Conservation (phyloP, 805 yeast genomes). For the Candida hispaniensis region DNA sequence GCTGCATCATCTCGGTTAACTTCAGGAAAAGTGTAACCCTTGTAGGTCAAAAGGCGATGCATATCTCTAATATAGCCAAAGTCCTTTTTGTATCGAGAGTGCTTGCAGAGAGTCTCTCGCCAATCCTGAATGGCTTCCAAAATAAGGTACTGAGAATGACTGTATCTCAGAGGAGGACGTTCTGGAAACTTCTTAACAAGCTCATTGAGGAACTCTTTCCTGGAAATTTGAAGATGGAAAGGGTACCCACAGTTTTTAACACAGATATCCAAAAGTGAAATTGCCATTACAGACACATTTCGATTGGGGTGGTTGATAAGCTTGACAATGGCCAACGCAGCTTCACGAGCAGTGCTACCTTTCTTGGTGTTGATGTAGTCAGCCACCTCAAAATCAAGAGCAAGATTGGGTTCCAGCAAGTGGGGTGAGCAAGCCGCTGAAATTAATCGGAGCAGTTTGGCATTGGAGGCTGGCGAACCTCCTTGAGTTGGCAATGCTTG, state of each 20-base stretch:
- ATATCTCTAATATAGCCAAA: slow-evolving; percentile 86
- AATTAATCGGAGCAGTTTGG: slow-evolving; percentile 14
- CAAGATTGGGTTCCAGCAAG: slow-evolving; percentile 74
- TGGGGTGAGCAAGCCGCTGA: slow-evolving; percentile 74
- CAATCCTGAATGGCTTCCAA: slow-evolving; percentile 92
- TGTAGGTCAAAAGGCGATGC: slow-evolving; percentile 81
- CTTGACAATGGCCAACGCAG: slow-evolving; percentile 75
- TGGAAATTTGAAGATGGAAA: slow-evolving; percentile 83
- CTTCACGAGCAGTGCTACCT: slow-evolving; percentile 84
- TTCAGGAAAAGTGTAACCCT: slow-evolving; percentile 91
- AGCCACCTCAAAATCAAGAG: slow-evolving; percentile 82
- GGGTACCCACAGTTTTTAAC: slow-evolving; percentile 99
- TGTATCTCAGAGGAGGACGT: slow-evolving; percentile 77
- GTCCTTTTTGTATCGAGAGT: slow-evolving; percentile 83
- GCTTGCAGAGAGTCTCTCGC: slow-evolving; percentile 88
- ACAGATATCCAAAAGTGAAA: slow-evolving; percentile 65
- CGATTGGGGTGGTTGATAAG: slow-evolving; percentile 74
- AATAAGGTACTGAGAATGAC: slow-evolving; percentile 72
- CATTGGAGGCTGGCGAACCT: slow-evolving; percentile 13
- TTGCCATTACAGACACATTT: slow-evolving; percentile 73
- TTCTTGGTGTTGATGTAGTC: slow-evolving; percentile 89
- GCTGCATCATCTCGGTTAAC: slow-evolving; percentile 84
- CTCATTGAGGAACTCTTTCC: slow-evolving; percentile 90
- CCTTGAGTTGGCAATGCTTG: slow-evolving; percentile 4
- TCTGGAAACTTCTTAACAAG: slow-evolving; percentile 90